A percentile compares a stretch with the other conserved stretches of the same genome.
These are phyloP conservation scores for Penicillium silybi DNA, from an alignment of 495 filamentous ascomycete genomes.

Conservation along the genomic window DNA sequence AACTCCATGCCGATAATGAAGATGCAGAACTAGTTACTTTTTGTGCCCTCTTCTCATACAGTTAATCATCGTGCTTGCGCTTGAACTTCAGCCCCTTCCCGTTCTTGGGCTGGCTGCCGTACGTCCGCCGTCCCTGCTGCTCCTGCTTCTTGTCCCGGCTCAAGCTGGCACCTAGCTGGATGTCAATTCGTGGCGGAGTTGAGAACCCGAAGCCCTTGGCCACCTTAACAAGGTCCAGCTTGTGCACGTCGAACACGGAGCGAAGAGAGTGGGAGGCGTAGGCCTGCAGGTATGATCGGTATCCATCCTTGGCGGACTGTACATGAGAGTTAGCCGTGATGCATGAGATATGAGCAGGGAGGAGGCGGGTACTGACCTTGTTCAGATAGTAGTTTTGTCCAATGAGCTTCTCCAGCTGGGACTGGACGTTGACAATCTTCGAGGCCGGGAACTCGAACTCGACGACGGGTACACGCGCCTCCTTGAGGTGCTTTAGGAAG, in stretches of 20 bases:
- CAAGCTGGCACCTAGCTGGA: conserved; percentile 83
- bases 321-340: conserved; percentile 13
- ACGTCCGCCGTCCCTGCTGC: conserved; percentile 67
- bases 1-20: conserved; percentile 26
- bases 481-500: conserved; percentile 88
- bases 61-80: conserved; percentile 36
- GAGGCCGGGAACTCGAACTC: conserved; percentile 93
- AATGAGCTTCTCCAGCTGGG: conserved; percentile 88
- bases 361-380: conserved; percentile 50
- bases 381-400: conserved; percentile 95
- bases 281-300: conserved; percentile 84
- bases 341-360: background rate
- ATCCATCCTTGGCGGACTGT: conserved; percentile 65
- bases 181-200: conserved; percentile 86
- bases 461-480: conserved; percentile 86
- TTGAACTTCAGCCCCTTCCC: conserved; percentile 45
- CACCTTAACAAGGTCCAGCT: conserved; percentile 88
- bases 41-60: conserved; percentile 4
- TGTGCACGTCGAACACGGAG: conserved; percentile 88
- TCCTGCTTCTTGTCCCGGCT: conserved; percentile 78
- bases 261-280: conserved; percentile 89
- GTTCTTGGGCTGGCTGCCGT: conserved; percentile 66
- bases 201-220: conserved; percentile 91
- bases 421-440: conserved; percentile 93
- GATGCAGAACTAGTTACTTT: conserved; percentile 24